Percentiles rank a stretch among this genome's conserved stretches.
Evolutionary conservation across 768 basidiomycete species (phyloP).

Genomic region (Hydnum rufescens): DNA sequence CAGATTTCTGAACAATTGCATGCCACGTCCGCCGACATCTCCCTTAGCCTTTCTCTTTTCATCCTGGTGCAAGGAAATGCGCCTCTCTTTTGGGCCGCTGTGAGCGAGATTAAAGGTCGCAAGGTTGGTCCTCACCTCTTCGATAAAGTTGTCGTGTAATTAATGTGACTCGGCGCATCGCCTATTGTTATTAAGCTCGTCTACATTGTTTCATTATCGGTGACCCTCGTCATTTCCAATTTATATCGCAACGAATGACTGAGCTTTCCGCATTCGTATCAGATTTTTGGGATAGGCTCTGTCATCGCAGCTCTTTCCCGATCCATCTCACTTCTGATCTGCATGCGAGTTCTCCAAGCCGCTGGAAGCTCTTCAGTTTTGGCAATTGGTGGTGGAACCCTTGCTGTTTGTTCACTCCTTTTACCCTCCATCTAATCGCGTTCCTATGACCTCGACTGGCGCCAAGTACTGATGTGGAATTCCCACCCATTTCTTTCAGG

Average conservation of each 20-base stretch:
- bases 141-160: conserved; percentile 4
- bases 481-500: conserved; percentile 14
- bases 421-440: too few relatives aligned
- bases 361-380: conserved; percentile 44
- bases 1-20: conserved; percentile 39
- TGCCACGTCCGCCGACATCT: conserved; percentile 41
- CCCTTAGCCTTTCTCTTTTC: conserved; percentile 49
- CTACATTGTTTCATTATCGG: too few relatives aligned
- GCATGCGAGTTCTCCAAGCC: conserved; percentile 14
- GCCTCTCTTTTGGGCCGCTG: conserved; percentile 46
- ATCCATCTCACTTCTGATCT: conserved; percentile 14
- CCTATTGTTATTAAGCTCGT: too few relatives aligned
- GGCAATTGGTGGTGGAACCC: conserved; percentile 52
- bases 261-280: too few relatives aligned
- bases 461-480: background rate
- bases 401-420: conserved; percentile 36
- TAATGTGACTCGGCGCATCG: background rate
- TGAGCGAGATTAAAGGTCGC: conserved; percentile 58
- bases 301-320: conserved; percentile 8
- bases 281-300: conserved; percentile 12
- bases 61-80: conserved; percentile 49
- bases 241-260: too few relatives aligned
- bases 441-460: conserved; percentile 3
- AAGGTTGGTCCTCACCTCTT: conserved; percentile 26
- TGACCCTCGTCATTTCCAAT: too few relatives aligned